Evolutionary conservation across 148 eudicot species (phyloP).

Genomic region (Rhododendron griersonianum): DNA sequence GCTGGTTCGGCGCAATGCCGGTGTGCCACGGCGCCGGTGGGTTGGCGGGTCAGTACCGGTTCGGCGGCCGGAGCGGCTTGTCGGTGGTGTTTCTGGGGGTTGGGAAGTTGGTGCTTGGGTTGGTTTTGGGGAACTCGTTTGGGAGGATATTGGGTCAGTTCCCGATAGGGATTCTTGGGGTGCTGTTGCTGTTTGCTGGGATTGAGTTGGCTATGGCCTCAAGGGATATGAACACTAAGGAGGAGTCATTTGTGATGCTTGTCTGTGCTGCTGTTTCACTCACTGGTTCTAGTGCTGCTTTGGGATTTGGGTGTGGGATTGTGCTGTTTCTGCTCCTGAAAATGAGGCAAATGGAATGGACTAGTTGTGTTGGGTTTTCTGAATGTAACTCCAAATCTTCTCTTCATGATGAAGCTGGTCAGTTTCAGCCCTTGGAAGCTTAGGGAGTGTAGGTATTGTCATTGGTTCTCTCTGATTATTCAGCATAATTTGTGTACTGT

Average conservation of each 20-base stretch:
- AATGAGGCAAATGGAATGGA: slow-evolving; percentile 36
- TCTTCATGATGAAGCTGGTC: slow-evolving; percentile 16
- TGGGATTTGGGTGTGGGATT: slow-evolving; percentile 52
- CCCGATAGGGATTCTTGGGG: slow-evolving; percentile 56
- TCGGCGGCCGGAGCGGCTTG: slow-evolving; percentile 49
- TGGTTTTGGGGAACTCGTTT: slow-evolving; percentile 51
- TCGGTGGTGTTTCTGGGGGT: slow-evolving; percentile 45
- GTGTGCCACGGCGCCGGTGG: slow-evolving; percentile 64
- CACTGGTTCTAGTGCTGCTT: slow-evolving; percentile 55
- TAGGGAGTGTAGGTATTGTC: neutral
- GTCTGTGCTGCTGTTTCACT: slow-evolving; percentile 58
- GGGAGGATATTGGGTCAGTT: slow-evolving; percentile 40
- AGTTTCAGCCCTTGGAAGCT: slow-evolving; percentile 1
- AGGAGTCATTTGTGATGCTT: slow-evolving; percentile 59
- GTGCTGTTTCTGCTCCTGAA: slow-evolving; percentile 45
- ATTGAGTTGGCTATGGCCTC: slow-evolving; percentile 62
- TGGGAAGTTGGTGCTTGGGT: slow-evolving; percentile 36
- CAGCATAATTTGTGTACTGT: neutral
- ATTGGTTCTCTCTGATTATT: neutral
- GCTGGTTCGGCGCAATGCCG: slow-evolving; percentile 69
- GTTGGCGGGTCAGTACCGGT: slow-evolving; percentile 54
- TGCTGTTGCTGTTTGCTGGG: slow-evolving; percentile 51
- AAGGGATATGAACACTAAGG: slow-evolving; percentile 47
- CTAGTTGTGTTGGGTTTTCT: neutral
- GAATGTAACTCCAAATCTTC: neutral